phyloP scores from a whole-genome alignment of 345 rosid species.

The Populus euphratica region DNA sequence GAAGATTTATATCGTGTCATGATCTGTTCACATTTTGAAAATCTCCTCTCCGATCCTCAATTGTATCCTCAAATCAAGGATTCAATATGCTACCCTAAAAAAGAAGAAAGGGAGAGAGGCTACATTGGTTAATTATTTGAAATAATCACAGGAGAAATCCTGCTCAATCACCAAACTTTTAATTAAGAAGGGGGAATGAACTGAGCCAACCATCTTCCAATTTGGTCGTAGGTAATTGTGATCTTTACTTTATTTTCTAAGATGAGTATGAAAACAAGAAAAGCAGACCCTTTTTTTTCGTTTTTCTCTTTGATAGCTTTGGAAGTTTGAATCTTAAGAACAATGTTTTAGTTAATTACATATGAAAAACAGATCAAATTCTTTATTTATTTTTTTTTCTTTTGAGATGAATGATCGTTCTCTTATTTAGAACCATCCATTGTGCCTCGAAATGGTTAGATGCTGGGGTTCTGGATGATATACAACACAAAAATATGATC shows the following conservation, averaged over 20 bases:
- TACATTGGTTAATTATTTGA: slow-evolving; percentile 20
- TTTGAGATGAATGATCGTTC: background rate
- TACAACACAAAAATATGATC: background rate
- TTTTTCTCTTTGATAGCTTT: slow-evolving; percentile 1
- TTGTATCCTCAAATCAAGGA: slow-evolving; percentile 20
- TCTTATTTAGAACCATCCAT: background rate
- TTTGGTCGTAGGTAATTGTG: slow-evolving; percentile 35
- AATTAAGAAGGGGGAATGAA: background rate
- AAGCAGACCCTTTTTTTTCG: background rate
- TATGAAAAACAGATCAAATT: background rate
- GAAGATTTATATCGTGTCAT: background rate
- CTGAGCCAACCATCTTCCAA: slow-evolving; percentile 29
- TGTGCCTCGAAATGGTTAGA: background rate
- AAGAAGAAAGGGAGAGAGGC: too few relatives aligned
- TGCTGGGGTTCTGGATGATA: background rate
- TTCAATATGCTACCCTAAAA: background rate
- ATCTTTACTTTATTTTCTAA: slow-evolving; percentile 33
- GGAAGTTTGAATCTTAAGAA: slow-evolving; percentile 21
- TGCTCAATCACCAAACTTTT: slow-evolving; percentile 13
- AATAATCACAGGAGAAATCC: slow-evolving; percentile 22
- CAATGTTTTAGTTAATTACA: slow-evolving; percentile 9
- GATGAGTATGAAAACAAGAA: slow-evolving; percentile 22
- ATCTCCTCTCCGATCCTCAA: background rate
- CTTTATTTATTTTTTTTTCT: background rate
- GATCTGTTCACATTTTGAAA: background rate